Evolutionary conservation across 176 grass and related monocot genomes (phyloP), one percentile per base, ranked within the genome.

Genomic region (Olyra latifolia): DNA sequence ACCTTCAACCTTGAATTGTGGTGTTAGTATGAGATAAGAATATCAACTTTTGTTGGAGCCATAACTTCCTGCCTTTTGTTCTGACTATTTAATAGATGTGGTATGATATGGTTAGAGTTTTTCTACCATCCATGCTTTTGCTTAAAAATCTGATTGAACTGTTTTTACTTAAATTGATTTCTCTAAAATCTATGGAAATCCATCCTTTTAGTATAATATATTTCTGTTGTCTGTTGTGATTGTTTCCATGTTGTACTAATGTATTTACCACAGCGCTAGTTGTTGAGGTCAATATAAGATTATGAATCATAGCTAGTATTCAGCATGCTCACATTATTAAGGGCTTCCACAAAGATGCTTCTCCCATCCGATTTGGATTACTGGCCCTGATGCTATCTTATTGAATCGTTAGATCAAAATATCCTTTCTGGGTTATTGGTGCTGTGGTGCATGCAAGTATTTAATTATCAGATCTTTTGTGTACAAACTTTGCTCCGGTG

Each of bases 381-480:
- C 28, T 35, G 22, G 29, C 43, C 24, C 47, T 85, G 58, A 71
- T 64, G 17, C 45, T 54, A 12, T 62, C 45, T 78, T 23, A 29
- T 25, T 62, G 53, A 78, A 85, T 39, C 72, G 17, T 61, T 22
- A 12, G 48, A 24, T 74, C 16, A 52, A 74, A 82, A 49, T 27
- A 74, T 28, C 6, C 39, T 6, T 46, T 85, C 58, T 20, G 22
- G 60, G 44, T 78, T 49, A 67, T 2, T 24, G 46, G 65, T 65
- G 30, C 86, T 49, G 8, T 19, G 46, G 56, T 57, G 14, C 80
- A 72, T 73, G 61, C 42, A 74, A 24, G 17, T 15, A 28, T 74
- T 38, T 66, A 56, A 66, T 28, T 64, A 66, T 88, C 50, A 58
- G 67, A 42, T 69, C 29, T 67, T 56, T 66, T 84, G 59, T 67